These are phyloP conservation scores for Scutellaria minor DNA, from an alignment of 257 asterid genomes.

Conservation along the genomic window DNA sequence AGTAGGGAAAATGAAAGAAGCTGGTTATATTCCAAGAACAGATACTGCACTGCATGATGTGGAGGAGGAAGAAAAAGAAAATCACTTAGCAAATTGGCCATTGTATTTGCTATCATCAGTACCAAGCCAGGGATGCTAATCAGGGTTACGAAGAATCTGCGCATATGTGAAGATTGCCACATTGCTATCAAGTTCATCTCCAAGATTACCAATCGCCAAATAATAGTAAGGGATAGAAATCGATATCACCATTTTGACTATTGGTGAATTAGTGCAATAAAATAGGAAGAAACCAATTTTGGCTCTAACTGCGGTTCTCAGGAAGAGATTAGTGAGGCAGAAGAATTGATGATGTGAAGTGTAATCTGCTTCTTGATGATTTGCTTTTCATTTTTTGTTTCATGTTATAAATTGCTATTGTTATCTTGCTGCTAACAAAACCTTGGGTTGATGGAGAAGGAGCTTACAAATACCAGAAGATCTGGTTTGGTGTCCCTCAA, in stretches of 20 bases:
- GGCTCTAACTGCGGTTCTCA: background rate
- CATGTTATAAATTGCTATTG: too few species aligned
- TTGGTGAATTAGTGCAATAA: slow-evolving; percentile 59
- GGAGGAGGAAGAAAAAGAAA: slow-evolving; percentile 95
- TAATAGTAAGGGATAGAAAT: slow-evolving; percentile 79
- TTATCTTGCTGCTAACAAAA: too few species aligned
- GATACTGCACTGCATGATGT: slow-evolving; percentile 80
- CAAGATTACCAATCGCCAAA: slow-evolving; percentile 63
- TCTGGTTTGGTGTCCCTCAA: too few species aligned
- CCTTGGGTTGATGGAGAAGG: too few species aligned
- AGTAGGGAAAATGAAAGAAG: slow-evolving; percentile 76
- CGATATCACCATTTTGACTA: slow-evolving; percentile 87
- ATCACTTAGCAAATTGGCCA: slow-evolving; percentile 82
- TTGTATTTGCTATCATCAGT: slow-evolving; percentile 74
- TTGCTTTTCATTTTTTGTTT: background rate
- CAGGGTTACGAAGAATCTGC: slow-evolving; percentile 79
- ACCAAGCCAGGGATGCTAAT: slow-evolving; percentile 57
- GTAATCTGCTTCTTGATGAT: background rate
- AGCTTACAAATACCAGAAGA: too few species aligned
- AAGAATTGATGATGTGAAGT: too few species aligned
- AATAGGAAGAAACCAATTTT: background rate
- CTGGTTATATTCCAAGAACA: slow-evolving; percentile 79
- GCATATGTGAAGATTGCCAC: slow-evolving; percentile 87
- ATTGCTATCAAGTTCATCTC: slow-evolving; percentile 77
- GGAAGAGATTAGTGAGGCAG: too few species aligned